Base-by-base conservation (phyloP, 768 basidiomycete genomes). In the Russula dissimulans region DNA sequence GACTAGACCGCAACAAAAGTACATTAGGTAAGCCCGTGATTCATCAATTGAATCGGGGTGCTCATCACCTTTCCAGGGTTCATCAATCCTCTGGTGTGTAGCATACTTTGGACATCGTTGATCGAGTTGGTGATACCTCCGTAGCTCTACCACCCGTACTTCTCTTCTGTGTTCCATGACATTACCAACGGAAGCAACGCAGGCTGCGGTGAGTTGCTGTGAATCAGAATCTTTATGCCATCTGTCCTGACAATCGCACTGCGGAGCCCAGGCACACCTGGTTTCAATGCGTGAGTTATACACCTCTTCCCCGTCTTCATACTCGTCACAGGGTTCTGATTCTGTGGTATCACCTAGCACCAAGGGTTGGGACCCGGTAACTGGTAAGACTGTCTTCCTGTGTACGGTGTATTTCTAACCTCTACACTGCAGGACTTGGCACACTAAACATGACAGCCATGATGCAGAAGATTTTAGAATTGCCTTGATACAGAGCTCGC, bases 1-100 rank as follows among this genome's bases (percentile, higher is more conserved):
- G 75, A 26, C 62, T 74, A 41, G 64, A 68, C 1, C 32, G 55
- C 4, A 69, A 70, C 12, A 74, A 74, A n/a, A 9, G 8, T 8
- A 31, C 59, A 48, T 3, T 60, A 9, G 59, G 59, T 60, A 18
- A 11, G 59, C 43, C 31, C 22, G 22, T 26, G 22, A 26, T 26
- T 26, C 22, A 26, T 2, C 22, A 26, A 26, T 26, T 26, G 22
- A 26, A 26, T 26, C 2, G 22, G 22, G 22, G 22, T 26, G 36
- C 22, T 14, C 14, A 36, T 41, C 12, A 41, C 15, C 10, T 34
- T 29, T 39, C 12, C n/a, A 60, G 59, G 59, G 12, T 60, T 60
- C 41, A 15, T 60, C 31, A 60, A 60, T 36, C 52, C 36, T 34
- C 6, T 54, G 31, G 59, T 60, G 18, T 4, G 51, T 39, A 26